These are phyloP conservation scores for Fusarium scirpi DNA, from an alignment of 2,329 filamentous ascomycete genomes.

Conservation along the genomic window DNA sequence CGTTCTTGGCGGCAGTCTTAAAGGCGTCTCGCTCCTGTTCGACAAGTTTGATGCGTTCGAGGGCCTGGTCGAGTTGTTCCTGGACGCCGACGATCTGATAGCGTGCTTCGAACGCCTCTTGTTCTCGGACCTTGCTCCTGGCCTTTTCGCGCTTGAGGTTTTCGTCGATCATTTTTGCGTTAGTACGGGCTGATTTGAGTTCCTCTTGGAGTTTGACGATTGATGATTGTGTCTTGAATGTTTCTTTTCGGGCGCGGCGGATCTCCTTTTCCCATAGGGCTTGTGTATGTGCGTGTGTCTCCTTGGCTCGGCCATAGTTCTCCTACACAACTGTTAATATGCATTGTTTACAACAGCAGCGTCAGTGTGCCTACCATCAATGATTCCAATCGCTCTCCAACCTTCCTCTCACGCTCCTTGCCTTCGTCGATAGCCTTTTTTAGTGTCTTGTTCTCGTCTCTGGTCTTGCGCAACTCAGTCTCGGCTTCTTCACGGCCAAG, in stretches of 20 bases:
- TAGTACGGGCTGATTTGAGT: conserved; percentile 70
- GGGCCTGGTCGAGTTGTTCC: conserved; percentile 74
- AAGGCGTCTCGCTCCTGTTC: conserved; percentile 82
- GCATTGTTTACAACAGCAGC: not conserved
- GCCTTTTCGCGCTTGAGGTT: conserved; percentile 73
- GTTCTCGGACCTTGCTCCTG: conserved; percentile 70
- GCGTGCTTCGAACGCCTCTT: conserved; percentile 76
- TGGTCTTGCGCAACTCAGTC: conserved; percentile 71
- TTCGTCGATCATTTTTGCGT: conserved; percentile 68
- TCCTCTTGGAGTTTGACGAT: conserved; percentile 81
- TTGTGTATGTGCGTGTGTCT: conserved; percentile 74
- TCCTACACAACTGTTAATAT: conserved; percentile 63
- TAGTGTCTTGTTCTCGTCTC: conserved; percentile 69
- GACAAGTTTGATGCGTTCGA: conserved; percentile 72
- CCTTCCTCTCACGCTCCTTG: conserved; percentile 72
- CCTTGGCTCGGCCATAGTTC: conserved; percentile 76
- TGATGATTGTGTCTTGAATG: conserved; percentile 78
- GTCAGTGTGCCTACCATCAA: conserved; percentile 69
- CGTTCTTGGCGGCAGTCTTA: conserved; percentile 77
- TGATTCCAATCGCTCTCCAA: conserved; percentile 74
- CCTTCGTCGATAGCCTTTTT: conserved; percentile 72
- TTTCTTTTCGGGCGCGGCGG: conserved; percentile 75
- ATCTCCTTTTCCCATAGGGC: conserved; percentile 81
- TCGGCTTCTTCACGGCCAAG: conserved; percentile 79
- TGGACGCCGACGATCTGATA: conserved; percentile 74